phyloP scores from a whole-genome alignment of 192 early-diverging fungal genomes.

The Oehlia diaphana region DNA sequence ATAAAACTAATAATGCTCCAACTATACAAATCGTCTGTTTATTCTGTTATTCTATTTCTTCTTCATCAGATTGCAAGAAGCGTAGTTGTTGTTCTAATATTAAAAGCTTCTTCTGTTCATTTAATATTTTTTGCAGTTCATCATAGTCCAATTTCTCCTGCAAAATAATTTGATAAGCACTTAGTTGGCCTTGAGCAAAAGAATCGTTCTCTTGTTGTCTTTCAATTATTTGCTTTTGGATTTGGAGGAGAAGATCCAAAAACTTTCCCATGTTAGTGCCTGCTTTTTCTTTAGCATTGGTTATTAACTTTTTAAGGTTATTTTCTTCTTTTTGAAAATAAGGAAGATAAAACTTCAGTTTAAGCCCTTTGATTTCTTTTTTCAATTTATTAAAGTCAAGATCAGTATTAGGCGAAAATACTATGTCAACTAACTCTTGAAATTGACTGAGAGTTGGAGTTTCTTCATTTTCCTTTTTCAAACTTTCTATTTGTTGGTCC shows the following conservation, averaged over 20 bases:
- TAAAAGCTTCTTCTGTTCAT: not conserved
- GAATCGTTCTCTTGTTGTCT: not conserved
- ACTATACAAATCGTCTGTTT: too few species aligned
- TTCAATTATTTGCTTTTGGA: not conserved
- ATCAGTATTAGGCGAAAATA: not conserved
- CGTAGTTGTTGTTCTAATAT: not conserved
- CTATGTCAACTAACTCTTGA: not conserved
- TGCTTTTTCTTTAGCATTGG: not conserved
- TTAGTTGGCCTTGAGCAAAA: not conserved
- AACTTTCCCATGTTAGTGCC: not conserved
- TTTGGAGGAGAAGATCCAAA: not conserved
- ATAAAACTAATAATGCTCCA: too few species aligned
- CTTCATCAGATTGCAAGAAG: not conserved
- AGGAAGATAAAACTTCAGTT: not conserved
- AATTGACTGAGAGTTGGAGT: not conserved
- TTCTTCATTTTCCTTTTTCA: not conserved
- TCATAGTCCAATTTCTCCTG: not conserved
- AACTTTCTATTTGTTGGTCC: not conserved
- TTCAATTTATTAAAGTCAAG: not conserved
- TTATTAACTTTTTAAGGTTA: not conserved
- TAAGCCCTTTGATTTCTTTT: not conserved
- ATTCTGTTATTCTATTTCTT: too few species aligned
- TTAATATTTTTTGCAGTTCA: not conserved
- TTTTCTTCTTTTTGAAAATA: not conserved
- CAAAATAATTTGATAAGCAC: not conserved